Conservation (phyloP, 2,329 filamentous ascomycete genomes). For the Trichoderma atrobrunneum region DNA sequence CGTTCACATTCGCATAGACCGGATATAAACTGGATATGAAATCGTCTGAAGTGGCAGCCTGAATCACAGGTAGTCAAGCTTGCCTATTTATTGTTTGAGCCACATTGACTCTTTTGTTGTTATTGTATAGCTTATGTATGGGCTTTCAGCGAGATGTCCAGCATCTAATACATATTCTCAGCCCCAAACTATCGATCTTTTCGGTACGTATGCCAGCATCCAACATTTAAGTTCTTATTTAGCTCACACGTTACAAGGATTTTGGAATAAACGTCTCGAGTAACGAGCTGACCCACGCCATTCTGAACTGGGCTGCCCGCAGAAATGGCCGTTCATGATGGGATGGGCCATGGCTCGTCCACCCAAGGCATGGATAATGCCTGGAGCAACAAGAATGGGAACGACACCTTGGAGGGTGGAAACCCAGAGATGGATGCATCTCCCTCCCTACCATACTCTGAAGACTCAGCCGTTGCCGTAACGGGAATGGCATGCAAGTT, state of each 20-base stretch:
- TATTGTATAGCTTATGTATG: neutral
- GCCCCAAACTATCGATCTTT: neutral
- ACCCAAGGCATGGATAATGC: neutral
- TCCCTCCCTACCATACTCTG: neutral
- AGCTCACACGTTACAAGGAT: neutral
- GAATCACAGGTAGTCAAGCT: neutral
- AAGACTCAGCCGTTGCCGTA: slow-evolving; percentile 31
- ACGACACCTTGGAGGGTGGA: neutral
- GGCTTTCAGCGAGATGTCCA: neutral
- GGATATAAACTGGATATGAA: neutral
- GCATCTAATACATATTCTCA: neutral
- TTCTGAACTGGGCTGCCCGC: neutral
- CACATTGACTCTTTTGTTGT: neutral
- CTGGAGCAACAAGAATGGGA: neutral
- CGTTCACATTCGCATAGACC: neutral
- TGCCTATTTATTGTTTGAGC: neutral
- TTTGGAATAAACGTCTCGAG: neutral
- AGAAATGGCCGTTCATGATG: neutral
- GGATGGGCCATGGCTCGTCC: neutral
- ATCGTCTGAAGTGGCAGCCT: neutral
- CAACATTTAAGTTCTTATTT: neutral
- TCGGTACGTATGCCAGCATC: neutral
- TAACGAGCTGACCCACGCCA: neutral
- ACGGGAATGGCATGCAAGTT: slow-evolving; percentile 40
- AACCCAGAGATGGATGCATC: neutral